Percentiles rank a stretch among this genome's conserved stretches.
phyloP scores from a whole-genome alignment of 177 flowering plant species.

The Tripterygium wilfordii region DNA sequence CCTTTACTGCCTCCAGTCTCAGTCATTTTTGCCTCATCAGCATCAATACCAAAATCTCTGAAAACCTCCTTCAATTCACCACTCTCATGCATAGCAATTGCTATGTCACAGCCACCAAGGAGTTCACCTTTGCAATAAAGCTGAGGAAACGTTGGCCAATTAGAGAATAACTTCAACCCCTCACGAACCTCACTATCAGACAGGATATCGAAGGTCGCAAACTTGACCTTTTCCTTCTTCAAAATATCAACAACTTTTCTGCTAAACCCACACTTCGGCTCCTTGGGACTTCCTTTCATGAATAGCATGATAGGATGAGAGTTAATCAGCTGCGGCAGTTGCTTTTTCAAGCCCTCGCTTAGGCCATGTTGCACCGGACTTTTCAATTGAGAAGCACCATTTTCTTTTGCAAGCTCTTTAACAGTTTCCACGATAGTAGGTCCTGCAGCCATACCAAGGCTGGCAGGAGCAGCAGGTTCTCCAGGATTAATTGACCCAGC shows the following conservation, averaged over 20 bases:
- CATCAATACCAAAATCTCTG: conserved; percentile 52
- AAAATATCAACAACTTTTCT: conserved; percentile 70
- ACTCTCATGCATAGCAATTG: conserved; percentile 79
- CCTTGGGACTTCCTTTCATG: conserved; percentile 91
- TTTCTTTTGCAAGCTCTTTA: conserved; percentile 49
- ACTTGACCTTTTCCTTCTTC: conserved; percentile 67
- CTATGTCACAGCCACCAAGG: conserved; percentile 91
- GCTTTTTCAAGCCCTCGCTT: conserved; percentile 33
- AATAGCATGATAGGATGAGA: conserved; percentile 82
- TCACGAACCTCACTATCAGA: conserved; percentile 80
- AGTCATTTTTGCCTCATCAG: conserved; percentile 15
- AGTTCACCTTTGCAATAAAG: conserved; percentile 94
- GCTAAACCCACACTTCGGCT: conserved; percentile 91
- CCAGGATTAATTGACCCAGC: conserved; percentile 48
- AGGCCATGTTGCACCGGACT: conserved; percentile 20
- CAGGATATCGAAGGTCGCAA: conserved; percentile 88
- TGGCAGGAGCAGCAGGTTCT: conserved; percentile 82
- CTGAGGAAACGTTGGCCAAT: conserved; percentile 99
- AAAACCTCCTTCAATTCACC: conserved; percentile 81
- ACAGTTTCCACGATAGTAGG: conserved; percentile 66
- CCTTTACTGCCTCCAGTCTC: conserved; percentile 35
- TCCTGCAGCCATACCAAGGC: conserved; percentile 94
- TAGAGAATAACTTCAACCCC: conserved; percentile 77
- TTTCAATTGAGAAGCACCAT: conserved; percentile 33
- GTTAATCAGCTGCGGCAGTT: conserved; percentile 54